Conservation (phyloP, 1,284 basidiomycete species). For the Bjerkandera adusta region DNA sequence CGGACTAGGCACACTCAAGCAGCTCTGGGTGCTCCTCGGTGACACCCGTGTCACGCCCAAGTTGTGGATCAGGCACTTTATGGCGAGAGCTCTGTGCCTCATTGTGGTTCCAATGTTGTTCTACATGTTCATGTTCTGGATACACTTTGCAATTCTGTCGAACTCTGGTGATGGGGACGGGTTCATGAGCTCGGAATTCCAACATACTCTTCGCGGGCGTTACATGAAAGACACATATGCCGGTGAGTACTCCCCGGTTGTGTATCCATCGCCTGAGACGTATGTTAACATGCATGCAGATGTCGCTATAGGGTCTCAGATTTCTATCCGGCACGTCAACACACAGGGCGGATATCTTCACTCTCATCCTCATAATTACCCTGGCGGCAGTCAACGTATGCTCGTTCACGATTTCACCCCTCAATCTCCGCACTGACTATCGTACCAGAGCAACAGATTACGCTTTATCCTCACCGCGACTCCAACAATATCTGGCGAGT, state of each 20-base stretch:
- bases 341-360: slow-evolving; percentile 98
- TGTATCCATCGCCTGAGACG: slow-evolving; percentile 5
- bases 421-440: slow-evolving; percentile 6
- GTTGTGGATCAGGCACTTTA: slow-evolving; percentile 82
- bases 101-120: slow-evolving; percentile 84
- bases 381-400: slow-evolving; percentile 75
- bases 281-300: slow-evolving; percentile 61
- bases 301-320: slow-evolving; percentile 80
- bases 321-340: slow-evolving; percentile 89
- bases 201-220: slow-evolving; percentile 91
- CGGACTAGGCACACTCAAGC: slow-evolving; percentile 81
- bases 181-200: slow-evolving; percentile 99
- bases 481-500: slow-evolving; percentile 91
- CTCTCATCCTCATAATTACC: slow-evolving; percentile 90
- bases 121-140: slow-evolving; percentile 95
- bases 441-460: slow-evolving; percentile 89
- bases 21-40: slow-evolving; percentile 91
- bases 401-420: not conserved
- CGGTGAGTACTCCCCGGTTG: slow-evolving; percentile 42
- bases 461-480: slow-evolving; percentile 95
- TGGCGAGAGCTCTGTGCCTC: slow-evolving; percentile 86
- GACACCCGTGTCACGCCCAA: slow-evolving; percentile 80
- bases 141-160: slow-evolving; percentile 89
- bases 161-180: slow-evolving; percentile 96
- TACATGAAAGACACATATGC: slow-evolving; percentile 93